Evolutionary conservation across 2,329 filamentous ascomycete genomes (phyloP), one percentile per base, ranked within the genome.

Genomic region (Aureobasidium sp.): DNA sequence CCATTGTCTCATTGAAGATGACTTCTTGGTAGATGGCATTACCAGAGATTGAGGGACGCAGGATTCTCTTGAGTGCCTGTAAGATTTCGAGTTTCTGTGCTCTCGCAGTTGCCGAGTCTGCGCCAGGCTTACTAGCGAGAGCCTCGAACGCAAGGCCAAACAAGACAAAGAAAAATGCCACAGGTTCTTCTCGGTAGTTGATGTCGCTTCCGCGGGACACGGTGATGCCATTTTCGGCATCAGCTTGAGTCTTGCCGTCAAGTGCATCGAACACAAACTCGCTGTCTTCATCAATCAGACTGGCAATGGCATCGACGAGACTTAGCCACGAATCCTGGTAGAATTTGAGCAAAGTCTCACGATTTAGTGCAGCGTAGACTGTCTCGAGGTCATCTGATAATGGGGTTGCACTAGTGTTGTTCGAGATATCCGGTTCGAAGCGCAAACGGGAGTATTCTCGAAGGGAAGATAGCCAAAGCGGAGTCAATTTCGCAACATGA

Each of bases 271-370:
- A 99, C 3, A 99, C 94, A 64, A 96, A 96, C 63, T 94, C 90
- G 73, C 92, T 96, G 70, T 99, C 94, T 73, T 96, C 93, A 69
- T 97, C 94, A 61, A 99, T 96, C 5, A 99, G 79, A 69, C 92
- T 96, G 11, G 94, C 93, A 72, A 99, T 97, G 3, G 94, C 95
- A 75, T 99, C 92, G 1, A 99, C 93, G 11, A 99, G 83, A 67
- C 94, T 95, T 40, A 99, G 79, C 94, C 94, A 99, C 0, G 91
- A 90, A 62, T 95, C 91, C 77, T 99, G 93, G 71, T 99, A 99
- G 74, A 99, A 99, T 71, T 87, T 88, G 15, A 99, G 81, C 42
- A 97, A 79, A 0, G 94, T 97, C 74, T 99, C 91, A 19, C 94
- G 84, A 70, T 97, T 97, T 64, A 99, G 78, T 0, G 94, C 93